Base-by-base conservation (phyloP, 192 early-diverging fungal species). In the Backusella parvicylindrica region DNA sequence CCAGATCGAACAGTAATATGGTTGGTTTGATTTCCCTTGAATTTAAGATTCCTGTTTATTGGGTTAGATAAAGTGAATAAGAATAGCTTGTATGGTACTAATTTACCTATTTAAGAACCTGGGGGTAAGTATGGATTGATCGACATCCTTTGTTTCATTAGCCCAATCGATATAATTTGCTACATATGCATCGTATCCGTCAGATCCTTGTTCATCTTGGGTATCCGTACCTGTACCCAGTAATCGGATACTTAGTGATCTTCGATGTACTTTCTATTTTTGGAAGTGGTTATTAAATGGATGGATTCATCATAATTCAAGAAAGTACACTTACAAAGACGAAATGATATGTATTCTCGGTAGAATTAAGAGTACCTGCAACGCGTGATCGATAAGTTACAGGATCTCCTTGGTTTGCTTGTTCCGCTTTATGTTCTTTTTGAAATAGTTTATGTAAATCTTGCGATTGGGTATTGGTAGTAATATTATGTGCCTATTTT, bases 1-100 rank as follows among this genome's bases (percentile, higher is more conserved):
- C 93, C 95, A 79, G 88, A 86, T 63, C 87, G 87, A 68, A 89
- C 89, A 74, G 88, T 86, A 16, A 95, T 82, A 69, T 84, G 86
- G 15, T 41, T 65, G 13, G 41, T 26, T 35, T 70, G 56, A 21
- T 56, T 15, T 4, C 28, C 36, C 28, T 70, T 66, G 11, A 30
- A 23, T 21, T 73, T 73, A n/a, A 73, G 21, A 18, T 74, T 74
- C 35, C 71, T 73, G 21, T 33, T 15, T 53, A 49, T 68, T 40
- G 36, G 33, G 9, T 26, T 30, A 31, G 35, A 40, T 2, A 16
- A 43, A 30, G 40, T 18, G 9, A 11, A 13, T 38, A 28, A 3
- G 18, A 12, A 15, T 13, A 6, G 41, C 9, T 5, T 23, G 49
- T 15, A 47, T 49, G 30, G 3, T 18, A 15, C 6, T 18, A 16